Percentiles rank a stretch among this genome's conserved stretches.
phyloP scores from a whole-genome alignment of 2,329 filamentous ascomycete species.

The Triangularia verruculosa region DNA sequence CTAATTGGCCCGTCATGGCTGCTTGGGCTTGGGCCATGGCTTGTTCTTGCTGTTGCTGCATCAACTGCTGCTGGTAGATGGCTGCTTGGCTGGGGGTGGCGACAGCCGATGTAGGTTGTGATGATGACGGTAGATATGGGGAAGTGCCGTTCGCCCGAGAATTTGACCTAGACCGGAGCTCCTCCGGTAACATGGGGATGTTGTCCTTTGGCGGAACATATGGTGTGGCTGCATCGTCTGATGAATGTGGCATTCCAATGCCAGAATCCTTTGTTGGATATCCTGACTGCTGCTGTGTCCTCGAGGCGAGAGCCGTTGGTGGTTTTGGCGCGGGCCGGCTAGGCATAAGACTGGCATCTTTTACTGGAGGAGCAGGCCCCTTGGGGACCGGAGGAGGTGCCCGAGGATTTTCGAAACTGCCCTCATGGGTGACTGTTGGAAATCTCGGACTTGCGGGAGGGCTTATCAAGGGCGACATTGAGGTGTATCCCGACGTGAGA shows the following conservation, averaged over 20 bases:
- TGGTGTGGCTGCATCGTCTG: conserved; percentile 52
- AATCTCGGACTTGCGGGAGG: conserved; percentile 83
- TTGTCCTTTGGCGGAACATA: conserved; percentile 52
- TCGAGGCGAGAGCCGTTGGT: conserved; percentile 62
- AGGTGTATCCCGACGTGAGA: conserved; percentile 54
- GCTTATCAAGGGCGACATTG: conserved; percentile 65
- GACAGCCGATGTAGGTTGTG: conserved; percentile 37
- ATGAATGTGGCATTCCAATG: conserved; percentile 57
- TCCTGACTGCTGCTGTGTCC: conserved; percentile 47
- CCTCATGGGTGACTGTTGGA: conserved; percentile 78
- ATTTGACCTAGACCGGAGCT: conserved; percentile 66
- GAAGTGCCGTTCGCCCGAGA: conserved; percentile 57
- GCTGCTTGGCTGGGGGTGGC: conserved; percentile 39
- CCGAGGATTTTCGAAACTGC: conserved; percentile 95
- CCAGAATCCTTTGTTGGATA: conserved; percentile 61
- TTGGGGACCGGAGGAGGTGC: conserved; percentile 85
- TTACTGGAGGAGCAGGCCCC: conserved; percentile 46
- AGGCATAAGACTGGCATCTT: conserved; percentile 66
- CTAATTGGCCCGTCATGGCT: conserved; percentile 67
- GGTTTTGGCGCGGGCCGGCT: conserved; percentile 83
- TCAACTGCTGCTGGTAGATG: conserved; percentile 59
- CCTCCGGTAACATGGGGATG: conserved; percentile 61
- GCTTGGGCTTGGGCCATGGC: conserved; percentile 78
- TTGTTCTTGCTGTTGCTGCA: conserved; percentile 84
- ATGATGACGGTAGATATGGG: conserved; percentile 44